Evolutionary conservation across 2,329 filamentous ascomycete species (phyloP), one percentile per base, ranked within the genome.

Genomic region (Myriosclerotinia duriaeana): DNA sequence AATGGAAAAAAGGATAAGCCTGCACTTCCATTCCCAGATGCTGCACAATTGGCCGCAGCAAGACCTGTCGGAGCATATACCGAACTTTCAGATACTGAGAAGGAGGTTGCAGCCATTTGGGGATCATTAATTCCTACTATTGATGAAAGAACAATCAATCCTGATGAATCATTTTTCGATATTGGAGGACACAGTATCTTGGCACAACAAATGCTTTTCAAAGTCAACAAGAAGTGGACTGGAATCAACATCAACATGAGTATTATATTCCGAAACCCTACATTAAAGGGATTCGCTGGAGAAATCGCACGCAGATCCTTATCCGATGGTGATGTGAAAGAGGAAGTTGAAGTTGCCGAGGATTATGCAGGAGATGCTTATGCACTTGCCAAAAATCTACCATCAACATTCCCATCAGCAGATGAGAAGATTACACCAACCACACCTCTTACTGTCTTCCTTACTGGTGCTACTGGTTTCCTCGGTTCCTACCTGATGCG

Each of bases 401-500:
- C 76, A n/a, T 68, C 74, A 30, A 78, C 74, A 67, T 81, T 78
- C 64, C 78, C 77, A 69, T 73, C 74, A 0, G 76, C 76, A 7
- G 71, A 76, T 56, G 56, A 73, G 34, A 67, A 71, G n/a, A 72
- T 77, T 36, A 68, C 71, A 3, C 54, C 74, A 17, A 71, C 76
- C 15, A 72, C 77, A 69, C 68, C 78, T 66, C 67, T 80, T 44
- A 92, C 89, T 0, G 83, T 95, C 14, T 90, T 97, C 77, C 79
- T 97, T 6, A 97, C 93, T 3, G 93, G 94, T 53, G 92, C 91
- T 5, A 97, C 93, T 6, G 93, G 93, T 2, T 97, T 97, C 81
- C 79, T 97, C 26, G 93, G 93, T 38, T 85, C 91, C 0, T 96
- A 93, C 74, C 81, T 97, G 14, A 80, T 96, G 42, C 85, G 85